Evolutionary conservation across 2,329 filamentous ascomycete species (phyloP).

Genomic region (Aureobasidium mangrovei): DNA sequence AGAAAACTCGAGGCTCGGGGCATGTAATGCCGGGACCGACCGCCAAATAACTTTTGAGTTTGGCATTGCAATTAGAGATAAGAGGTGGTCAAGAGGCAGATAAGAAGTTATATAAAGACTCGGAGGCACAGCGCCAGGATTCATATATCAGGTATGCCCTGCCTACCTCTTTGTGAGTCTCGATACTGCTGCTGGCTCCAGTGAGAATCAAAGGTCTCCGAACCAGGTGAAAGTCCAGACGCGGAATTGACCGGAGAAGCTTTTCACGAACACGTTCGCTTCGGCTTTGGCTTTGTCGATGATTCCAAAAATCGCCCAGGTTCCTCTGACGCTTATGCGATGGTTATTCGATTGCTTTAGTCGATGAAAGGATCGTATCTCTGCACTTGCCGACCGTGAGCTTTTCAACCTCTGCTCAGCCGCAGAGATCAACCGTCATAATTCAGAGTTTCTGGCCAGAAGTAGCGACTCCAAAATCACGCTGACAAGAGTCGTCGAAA

Average conservation of each 20-base stretch:
- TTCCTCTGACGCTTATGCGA: conserved; percentile 1
- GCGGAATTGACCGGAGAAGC: conserved; percentile 6
- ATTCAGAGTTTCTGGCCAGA: too few relatives aligned
- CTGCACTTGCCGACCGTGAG: background rate
- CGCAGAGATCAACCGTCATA: too few relatives aligned
- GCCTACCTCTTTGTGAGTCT: too few relatives aligned
- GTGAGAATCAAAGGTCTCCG: too few relatives aligned
- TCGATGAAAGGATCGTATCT: background rate
- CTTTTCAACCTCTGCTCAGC: too few relatives aligned
- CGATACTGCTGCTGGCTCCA: too few relatives aligned
- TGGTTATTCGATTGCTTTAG: conserved; percentile 10
- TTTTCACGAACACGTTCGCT: background rate
- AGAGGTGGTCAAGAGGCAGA: background rate
- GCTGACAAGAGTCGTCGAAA: too few relatives aligned
- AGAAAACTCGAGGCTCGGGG: background rate
- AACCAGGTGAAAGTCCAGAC: background rate
- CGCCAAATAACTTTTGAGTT: background rate
- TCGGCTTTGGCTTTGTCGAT: conserved; percentile 1
- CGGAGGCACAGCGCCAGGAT: background rate
- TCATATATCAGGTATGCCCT: too few relatives aligned
- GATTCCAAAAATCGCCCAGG: background rate
- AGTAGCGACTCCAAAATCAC: too few relatives aligned
- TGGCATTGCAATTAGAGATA: conserved; percentile 3
- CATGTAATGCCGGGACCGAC: conserved; percentile 8
- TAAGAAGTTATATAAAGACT: background rate